Evolutionary conservation across 805 yeast genomes (phyloP), one percentile per base, ranked within the genome.

Genomic region (Cyberlindnera saturnus): DNA sequence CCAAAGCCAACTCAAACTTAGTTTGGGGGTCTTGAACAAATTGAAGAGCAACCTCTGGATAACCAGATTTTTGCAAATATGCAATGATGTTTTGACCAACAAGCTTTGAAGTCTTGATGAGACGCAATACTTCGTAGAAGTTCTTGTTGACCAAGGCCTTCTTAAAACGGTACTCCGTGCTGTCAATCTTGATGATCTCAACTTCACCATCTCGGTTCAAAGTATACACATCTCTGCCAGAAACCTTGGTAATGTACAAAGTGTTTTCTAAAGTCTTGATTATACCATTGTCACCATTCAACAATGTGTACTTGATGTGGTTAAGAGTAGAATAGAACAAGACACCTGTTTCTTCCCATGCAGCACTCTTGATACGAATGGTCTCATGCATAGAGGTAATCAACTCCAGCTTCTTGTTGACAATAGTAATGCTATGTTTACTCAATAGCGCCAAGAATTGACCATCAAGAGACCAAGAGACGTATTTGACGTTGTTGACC

Each of bases 1-100:
- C 97, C 49, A 93, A 73, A 19, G 99, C 97, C 55, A 93, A 74
- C 56, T 93, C 99, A 58, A 93, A 91, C 65, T 96, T 79, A 34
- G 97, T 87, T 63, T 90, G 96, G 6, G 98, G 84, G 62, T 93
- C 99, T 66, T 89, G 85, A 42, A 93, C 99, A 60, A 93, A 95
- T 65, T 91, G 97, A 49, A 93, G 74, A 3, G 99, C 99, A 64
- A 93, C 82, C 66, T 93, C 99, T 23, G 99, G 98, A 62, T 84
- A 91, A 2, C 99, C 99, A 60, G 87, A 79, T 70, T 90, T 84
- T 64, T 93, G 96, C 58, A 93, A 74, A 63, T 91, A 93, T 4
- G 95, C 93, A 62, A 93, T 90, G 60, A 93, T 93, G 63, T 90
- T 88, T 70, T 95, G 97, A 51, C 99, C 99, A 41, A 93, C 99